phyloP scores from a whole-genome alignment of 2,329 filamentous ascomycete species.

The Penicillium vulpinum region DNA sequence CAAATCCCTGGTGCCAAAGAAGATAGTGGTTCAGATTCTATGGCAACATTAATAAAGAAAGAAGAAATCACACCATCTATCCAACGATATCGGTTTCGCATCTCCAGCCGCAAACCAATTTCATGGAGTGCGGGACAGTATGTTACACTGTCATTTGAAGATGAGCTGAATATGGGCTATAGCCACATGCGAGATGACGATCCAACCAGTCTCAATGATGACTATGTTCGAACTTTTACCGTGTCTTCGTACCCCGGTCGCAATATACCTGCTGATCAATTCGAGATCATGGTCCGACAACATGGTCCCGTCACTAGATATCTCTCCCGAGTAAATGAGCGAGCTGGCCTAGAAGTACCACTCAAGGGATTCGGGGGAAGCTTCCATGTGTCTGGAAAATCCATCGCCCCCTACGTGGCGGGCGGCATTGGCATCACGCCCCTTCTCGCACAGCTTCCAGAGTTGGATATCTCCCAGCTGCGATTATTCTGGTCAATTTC shows the following conservation, averaged over 20 bases:
- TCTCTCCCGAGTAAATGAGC: constrained; percentile 60
- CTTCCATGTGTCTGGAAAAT: constrained; percentile 49
- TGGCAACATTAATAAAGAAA: constrained; percentile 60
- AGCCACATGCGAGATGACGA: constrained; percentile 82
- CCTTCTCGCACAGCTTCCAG: constrained; percentile 54
- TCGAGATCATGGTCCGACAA: constrained; percentile 1
- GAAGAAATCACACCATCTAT: constrained; percentile 66
- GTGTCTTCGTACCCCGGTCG: constrained; percentile 62
- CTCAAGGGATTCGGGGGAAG: constrained; percentile 73
- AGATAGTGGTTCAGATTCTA: constrained; percentile 22
- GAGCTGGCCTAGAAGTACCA: constrained; percentile 60
- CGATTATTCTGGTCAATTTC: constrained; percentile 68
- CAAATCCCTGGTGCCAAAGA: constrained; percentile 4
- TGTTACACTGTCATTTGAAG: constrained; percentile 70
- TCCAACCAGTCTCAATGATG: constrained; percentile 77
- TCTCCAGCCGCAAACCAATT: constrained; percentile 39
- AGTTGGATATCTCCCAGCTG: constrained; percentile 52
- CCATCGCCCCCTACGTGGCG: constrained; percentile 64
- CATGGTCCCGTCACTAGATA: constrained; percentile 57
- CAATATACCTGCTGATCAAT: constrained; percentile 37
- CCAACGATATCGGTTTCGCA: constrained; percentile 62
- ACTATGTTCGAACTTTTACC: constrained; percentile 81
- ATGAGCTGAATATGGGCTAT: constrained; percentile 66
- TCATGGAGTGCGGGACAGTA: constrained; percentile 73
- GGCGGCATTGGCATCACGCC: constrained; percentile 84